These are phyloP conservation scores for Penicillium expansum DNA, from an alignment of 2,329 filamentous ascomycete genomes.

Conservation along the genomic window DNA sequence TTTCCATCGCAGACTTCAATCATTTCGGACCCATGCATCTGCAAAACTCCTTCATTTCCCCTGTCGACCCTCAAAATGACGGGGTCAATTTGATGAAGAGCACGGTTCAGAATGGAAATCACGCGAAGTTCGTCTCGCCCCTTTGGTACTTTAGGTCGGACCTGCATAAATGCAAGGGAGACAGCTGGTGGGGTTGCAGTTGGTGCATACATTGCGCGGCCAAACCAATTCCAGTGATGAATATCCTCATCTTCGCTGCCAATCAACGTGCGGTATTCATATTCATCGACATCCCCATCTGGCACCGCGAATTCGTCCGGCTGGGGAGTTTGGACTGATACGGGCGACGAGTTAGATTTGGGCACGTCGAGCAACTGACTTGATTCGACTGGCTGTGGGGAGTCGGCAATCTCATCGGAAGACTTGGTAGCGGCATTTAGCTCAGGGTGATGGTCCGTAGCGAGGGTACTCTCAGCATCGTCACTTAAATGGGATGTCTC, in stretches of 20 bases:
- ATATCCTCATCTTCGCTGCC: background rate
- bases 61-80: background rate
- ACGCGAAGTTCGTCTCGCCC: background rate
- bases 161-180: background rate
- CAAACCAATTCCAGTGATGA: background rate
- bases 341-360: background rate
- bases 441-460: background rate
- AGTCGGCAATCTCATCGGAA: background rate
- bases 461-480: background rate
- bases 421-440: background rate
- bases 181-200: background rate
- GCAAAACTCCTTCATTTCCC: background rate
- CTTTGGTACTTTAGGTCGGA: background rate
- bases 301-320: too few species aligned
- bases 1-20: background rate
- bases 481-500: background rate
- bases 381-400: background rate
- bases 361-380: background rate
- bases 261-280: background rate
- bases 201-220: background rate
- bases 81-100: background rate
- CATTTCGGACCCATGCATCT: background rate
- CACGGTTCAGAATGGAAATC: background rate
- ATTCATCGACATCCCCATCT: background rate
- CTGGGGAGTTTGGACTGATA: background rate